Evolutionary conservation across 164 flowering plant species (phyloP).

Genomic region (Magnolia kwangsiensis): DNA sequence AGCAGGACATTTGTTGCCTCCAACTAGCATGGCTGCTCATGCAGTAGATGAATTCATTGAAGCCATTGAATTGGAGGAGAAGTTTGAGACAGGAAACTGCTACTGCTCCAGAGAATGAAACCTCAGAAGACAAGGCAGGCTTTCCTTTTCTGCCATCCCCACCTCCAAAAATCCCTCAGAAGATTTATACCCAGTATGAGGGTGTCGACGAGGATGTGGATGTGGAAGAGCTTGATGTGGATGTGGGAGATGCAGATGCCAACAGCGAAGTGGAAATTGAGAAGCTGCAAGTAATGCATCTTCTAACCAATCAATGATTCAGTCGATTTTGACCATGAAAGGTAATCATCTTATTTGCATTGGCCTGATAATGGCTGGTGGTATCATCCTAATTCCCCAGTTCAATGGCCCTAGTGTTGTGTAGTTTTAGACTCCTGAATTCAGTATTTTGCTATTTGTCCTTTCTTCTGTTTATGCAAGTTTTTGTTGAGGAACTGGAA

Average conservation of each 20-base stretch:
- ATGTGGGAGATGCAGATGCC: constrained; percentile 30
- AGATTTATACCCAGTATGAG: constrained; percentile 45
- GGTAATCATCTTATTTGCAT: neutral
- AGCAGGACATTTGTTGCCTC: constrained; percentile 30
- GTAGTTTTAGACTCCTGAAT: too few species aligned
- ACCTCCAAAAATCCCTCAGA: constrained; percentile 33
- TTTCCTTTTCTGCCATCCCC: constrained; percentile 42
- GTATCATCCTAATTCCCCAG: neutral
- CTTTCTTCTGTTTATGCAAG: neutral
- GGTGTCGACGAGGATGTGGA: constrained; percentile 49
- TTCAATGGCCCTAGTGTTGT: neutral
- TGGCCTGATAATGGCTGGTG: too few species aligned
- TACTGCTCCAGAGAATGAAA: constrained; percentile 17
- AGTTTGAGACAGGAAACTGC: constrained; percentile 28
- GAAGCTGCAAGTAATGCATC: constrained; percentile 6
- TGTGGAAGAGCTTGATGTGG: constrained; percentile 40
- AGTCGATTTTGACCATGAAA: neutral
- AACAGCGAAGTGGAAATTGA: constrained; percentile 23
- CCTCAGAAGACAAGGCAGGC: constrained; percentile 13
- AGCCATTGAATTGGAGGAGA: constrained; percentile 42
- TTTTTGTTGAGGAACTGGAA: neutral
- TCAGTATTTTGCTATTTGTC: neutral
- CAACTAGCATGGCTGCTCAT: constrained; percentile 81
- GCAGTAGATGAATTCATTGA: constrained; percentile 55
- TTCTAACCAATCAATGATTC: neutral